Evolutionary conservation across 2,329 filamentous ascomycete species (phyloP).

Genomic region (Colletotrichum lentis): DNA sequence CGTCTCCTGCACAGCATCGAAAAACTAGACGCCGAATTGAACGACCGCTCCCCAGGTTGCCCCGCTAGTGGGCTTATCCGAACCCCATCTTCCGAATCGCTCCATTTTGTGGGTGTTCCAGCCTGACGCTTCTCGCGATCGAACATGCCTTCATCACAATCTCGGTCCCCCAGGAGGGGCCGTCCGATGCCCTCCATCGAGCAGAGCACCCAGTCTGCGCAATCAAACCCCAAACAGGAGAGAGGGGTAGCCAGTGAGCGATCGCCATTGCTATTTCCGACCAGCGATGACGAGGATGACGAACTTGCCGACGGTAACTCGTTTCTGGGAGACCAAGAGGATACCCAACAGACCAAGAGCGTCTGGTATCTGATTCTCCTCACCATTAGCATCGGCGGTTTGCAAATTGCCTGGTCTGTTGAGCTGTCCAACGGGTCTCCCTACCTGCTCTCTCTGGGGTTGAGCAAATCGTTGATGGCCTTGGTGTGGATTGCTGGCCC

Average conservation of each 20-base stretch:
- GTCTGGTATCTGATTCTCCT: conserved; percentile 85
- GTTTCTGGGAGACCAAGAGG: conserved; percentile 30
- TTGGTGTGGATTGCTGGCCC: conserved; percentile 87
- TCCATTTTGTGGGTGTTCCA: not conserved
- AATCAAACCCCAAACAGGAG: conserved; percentile 20
- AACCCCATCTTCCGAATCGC: conserved; percentile 16
- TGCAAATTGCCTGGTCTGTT: conserved; percentile 96
- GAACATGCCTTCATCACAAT: conserved; percentile 31
- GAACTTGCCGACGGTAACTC: conserved; percentile 24
- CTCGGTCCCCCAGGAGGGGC: conserved; percentile 29
- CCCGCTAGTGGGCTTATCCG: conserved; percentile 32
- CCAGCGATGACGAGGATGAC: conserved; percentile 27
- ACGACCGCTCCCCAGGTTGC: conserved; percentile 19
- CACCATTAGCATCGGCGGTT: conserved; percentile 84
- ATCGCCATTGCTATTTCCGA: conserved; percentile 33
- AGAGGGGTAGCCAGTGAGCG: conserved; percentile 23
- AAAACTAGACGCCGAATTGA: conserved; percentile 17
- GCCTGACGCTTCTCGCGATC: not conserved
- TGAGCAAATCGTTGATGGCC: conserved; percentile 84
- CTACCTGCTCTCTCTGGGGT: conserved; percentile 79
- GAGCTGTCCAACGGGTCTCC: conserved; percentile 93
- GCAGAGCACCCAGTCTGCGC: conserved; percentile 23
- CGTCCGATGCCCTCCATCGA: conserved; percentile 32
- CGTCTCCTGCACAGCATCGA: conserved; percentile 1
- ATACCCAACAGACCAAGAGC: conserved; percentile 74